Conservation (phyloP, 176 grass and related monocot genomes). For the Typha latifolia region DNA sequence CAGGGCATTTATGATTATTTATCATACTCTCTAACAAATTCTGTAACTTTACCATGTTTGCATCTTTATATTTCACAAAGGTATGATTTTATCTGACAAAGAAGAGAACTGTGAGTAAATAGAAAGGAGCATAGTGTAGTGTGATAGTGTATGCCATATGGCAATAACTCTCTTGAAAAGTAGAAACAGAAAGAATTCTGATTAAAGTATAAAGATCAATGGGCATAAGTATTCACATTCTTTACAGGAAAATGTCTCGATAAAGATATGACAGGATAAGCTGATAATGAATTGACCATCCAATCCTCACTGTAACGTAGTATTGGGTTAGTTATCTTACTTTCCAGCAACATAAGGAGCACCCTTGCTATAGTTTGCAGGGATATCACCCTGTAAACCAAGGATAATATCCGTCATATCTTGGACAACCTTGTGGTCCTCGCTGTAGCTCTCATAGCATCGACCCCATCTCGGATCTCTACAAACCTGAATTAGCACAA, state of each 20-base stretch:
- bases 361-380: slow-evolving; percentile 69
- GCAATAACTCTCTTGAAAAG: background rate
- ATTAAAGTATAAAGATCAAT: no score
- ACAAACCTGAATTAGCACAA: slow-evolving; percentile 55
- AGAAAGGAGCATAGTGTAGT: background rate
- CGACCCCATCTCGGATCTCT: slow-evolving; percentile 98
- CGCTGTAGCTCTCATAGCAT: slow-evolving; percentile 94
- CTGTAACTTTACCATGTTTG: background rate
- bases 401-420: slow-evolving; percentile 94
- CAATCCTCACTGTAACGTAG: background rate
- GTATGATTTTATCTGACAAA: background rate
- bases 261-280: no score
- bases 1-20: background rate
- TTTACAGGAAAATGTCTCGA: no score
- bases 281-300: no score
- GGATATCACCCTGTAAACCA: slow-evolving; percentile 88
- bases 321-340: slow-evolving; percentile 29
- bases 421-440: slow-evolving; percentile 79
- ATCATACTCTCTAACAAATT: background rate
- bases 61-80: background rate
- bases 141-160: background rate
- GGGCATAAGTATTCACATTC: no score
- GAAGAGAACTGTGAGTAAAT: background rate
- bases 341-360: slow-evolving; percentile 87
- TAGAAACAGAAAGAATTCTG: background rate